Evolutionary conservation across 306 rosid genomes (phyloP), one percentile per base, ranked within the genome.

Genomic region (cucumber (Cucumis sativus)): DNA sequence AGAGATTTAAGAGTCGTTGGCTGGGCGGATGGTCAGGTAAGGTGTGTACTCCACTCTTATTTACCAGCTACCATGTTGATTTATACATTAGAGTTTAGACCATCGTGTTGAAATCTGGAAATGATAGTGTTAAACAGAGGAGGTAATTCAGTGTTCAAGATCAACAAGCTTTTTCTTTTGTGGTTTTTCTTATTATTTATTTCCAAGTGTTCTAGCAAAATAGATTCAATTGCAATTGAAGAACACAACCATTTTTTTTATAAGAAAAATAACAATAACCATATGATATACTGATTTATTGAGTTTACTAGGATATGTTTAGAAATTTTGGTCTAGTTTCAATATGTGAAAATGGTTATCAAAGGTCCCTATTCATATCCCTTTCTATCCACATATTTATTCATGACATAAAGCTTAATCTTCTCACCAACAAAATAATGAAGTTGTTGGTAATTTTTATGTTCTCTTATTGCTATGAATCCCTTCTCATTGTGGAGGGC

Each of bases 1-100:
- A 87, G 49, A 84, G 88, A 86, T 92, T 88, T 79, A 82, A 87
- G 76, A 92, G 97, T 83, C 90, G 97, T 68, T 90, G 97, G 96
- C 69, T 92, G 74, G 97, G 91, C 68, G 97, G 96, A 23, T 92
- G 97, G 93, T 77, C 93, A 81, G 62, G 58, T 74, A 75, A 90
- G 90, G 97, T 92, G 37, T 78, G 83, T 77, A 28, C 74, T 83
- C 80, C 75, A 45, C 64, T 20, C 45, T 70, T 57, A 11, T 78
- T 76, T 67, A 47, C 64, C 54, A 71, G 13, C 39, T 51, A 28
- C 40, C 58, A 47, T 45, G 59, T 8, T 45, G 58, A 12, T 21
- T 21, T 16, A 20, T 21, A 69, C 25, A 35, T 4, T 65, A 65
- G 23, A 16, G 25, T 37, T 35, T 66, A 43, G 21, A 47, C 25